Percentiles rank a stretch among this genome's conserved stretches.
Conservation (phyloP, 2,329 filamentous ascomycete genomes). For the Thielaviopsis cerberus region DNA sequence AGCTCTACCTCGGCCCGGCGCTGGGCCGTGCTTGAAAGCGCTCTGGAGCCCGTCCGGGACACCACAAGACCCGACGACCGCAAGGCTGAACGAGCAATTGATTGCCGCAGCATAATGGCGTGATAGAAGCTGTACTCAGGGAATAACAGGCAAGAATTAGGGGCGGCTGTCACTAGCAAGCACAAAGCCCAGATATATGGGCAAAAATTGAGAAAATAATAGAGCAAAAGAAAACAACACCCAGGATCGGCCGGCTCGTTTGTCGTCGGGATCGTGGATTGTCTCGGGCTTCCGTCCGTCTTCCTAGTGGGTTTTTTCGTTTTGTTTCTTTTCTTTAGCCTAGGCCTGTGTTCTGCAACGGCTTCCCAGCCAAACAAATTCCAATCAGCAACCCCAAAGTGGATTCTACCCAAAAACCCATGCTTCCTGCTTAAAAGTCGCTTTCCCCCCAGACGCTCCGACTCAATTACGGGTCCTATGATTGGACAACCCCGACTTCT, state of each 20-base stretch:
- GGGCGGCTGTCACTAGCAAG: background rate
- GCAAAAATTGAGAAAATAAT: background rate
- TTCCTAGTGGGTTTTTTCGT: background rate
- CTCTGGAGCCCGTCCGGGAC: conserved; percentile 39
- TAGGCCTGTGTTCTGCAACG: background rate
- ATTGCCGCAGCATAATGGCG: conserved; percentile 46
- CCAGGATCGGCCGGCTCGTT: background rate
- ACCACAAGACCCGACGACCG: conserved; percentile 38
- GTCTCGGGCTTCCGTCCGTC: background rate
- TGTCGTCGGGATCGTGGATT: conserved; percentile 3
- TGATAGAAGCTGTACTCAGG: background rate
- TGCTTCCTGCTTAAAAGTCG: background rate
- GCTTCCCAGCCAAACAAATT: background rate
- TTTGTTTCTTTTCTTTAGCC: background rate
- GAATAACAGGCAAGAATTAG: background rate
- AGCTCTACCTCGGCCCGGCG: conserved; percentile 86
- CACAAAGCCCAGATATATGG: background rate
- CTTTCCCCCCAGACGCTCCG: conserved; percentile 1
- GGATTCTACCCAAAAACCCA: background rate
- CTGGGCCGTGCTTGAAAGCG: conserved; percentile 64
- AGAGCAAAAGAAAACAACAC: background rate
- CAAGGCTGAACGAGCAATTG: conserved; percentile 49
- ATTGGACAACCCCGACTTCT: conserved; percentile 20
- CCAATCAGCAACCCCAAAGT: background rate
- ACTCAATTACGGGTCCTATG: conserved; percentile 21